Evolutionary conservation across 768 basidiomycete genomes (phyloP).

Genomic region (Lactarius pseudohatsudake): DNA sequence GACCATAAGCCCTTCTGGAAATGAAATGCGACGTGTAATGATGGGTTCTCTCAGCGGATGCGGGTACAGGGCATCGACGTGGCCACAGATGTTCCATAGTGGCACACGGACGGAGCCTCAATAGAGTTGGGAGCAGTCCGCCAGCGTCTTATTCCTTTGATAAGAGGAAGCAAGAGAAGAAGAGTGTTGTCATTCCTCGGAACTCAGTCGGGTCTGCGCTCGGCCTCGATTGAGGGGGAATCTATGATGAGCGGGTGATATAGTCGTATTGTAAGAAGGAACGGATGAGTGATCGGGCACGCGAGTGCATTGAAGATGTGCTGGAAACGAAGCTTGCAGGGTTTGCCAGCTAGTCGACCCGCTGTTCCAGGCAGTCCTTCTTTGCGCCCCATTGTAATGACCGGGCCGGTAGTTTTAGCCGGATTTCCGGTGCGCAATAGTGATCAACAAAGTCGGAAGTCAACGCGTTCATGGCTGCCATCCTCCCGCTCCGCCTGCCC

Average conservation of each 20-base stretch:
- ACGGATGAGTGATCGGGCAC: not conserved
- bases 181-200: not conserved
- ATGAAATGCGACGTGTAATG: not conserved
- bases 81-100: not conserved
- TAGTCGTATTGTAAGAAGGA: not conserved
- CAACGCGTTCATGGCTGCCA: constrained; percentile 18
- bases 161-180: not conserved
- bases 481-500: constrained; percentile 43
- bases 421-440: not conserved
- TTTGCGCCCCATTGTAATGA: too few relatives aligned
- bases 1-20: not conserved
- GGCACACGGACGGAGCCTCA: not conserved
- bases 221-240: not conserved
- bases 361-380: not conserved
- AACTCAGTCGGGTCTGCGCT: not conserved
- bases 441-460: not conserved
- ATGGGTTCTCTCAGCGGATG: not conserved
- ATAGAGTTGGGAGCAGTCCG: not conserved
- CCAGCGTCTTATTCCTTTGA: not conserved
- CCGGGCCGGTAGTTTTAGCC: not conserved
- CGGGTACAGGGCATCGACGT: not conserved
- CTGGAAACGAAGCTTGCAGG: not conserved
- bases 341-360: not conserved
- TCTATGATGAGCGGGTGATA: not conserved
- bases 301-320: not conserved